phyloP scores from a whole-genome alignment of 2,329 filamentous ascomycete genomes.

The Curvularia spicifera region DNA sequence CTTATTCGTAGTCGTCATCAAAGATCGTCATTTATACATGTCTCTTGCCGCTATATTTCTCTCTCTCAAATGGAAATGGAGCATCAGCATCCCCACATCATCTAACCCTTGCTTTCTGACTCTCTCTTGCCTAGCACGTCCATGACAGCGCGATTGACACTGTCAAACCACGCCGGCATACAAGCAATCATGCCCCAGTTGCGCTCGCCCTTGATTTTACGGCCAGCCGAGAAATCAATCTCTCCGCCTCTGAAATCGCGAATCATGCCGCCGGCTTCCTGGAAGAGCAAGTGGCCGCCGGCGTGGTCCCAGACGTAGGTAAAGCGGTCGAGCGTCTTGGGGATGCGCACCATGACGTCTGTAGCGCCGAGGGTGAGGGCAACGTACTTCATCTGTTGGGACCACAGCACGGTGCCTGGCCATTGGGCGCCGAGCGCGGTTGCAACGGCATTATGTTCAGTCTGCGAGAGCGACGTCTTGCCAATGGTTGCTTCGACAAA shows the following conservation, averaged over 20 bases:
- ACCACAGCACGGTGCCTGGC: conserved; percentile 60
- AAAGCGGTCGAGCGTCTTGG: conserved; percentile 52
- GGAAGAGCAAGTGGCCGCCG: conserved; percentile 59
- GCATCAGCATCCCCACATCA: neutral
- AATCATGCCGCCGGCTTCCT: conserved; percentile 59
- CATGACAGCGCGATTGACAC: conserved; percentile 36
- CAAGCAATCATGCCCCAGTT: conserved; percentile 48
- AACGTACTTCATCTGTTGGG: conserved; percentile 62
- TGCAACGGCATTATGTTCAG: conserved; percentile 48
- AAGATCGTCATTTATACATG: too few relatives aligned
- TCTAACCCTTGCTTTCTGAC: neutral
- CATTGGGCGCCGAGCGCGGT: conserved; percentile 50
- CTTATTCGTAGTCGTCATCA: too few relatives aligned
- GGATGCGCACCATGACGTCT: conserved; percentile 58
- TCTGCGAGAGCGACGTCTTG: conserved; percentile 48
- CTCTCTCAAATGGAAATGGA: too few relatives aligned
- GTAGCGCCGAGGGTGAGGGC: conserved; percentile 59
- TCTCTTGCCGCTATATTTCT: too few relatives aligned
- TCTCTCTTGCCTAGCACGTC: conserved; percentile 33
- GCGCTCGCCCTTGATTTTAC: conserved; percentile 40
- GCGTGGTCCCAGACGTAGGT: conserved; percentile 64
- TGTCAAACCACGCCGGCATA: conserved; percentile 36
- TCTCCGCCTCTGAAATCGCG: conserved; percentile 59
- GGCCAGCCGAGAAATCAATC: conserved; percentile 55
- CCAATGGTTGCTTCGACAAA: conserved; percentile 56